phyloP scores from a whole-genome alignment of 257 asterid species.

The Nicotiana benthamiana region DNA sequence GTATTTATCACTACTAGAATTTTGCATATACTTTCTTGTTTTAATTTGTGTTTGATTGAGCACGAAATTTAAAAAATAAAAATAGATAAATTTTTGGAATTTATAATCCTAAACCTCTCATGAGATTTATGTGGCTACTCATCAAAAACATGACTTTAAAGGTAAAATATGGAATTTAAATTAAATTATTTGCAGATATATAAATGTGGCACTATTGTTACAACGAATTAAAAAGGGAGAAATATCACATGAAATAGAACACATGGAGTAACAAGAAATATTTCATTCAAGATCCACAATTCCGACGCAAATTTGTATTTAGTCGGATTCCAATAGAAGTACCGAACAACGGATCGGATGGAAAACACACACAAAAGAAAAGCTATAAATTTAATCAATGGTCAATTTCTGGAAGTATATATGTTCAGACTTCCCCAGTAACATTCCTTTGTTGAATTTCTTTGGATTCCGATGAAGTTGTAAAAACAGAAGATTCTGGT shows the following conservation, averaged over 20 bases:
- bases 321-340: not conserved
- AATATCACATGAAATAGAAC: not conserved
- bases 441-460: not conserved
- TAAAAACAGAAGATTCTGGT: not conserved
- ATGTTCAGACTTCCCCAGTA: not conserved
- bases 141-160: no score
- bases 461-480: not conserved
- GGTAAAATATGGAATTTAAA: no score
- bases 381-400: not conserved
- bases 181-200: no score
- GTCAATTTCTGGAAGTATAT: not conserved
- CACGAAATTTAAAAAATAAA: no score
- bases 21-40: no score
- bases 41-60: no score
- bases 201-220: no score
- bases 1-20: no score
- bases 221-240: no score
- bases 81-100: no score
- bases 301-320: not conserved
- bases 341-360: not conserved
- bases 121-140: no score
- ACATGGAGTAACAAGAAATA: not conserved
- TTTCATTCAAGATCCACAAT: not conserved
- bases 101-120: no score
- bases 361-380: fast-evolving